Percentiles rank a stretch among this genome's conserved stretches.
These are phyloP conservation scores for Bimuria novae-zelandiae DNA, from an alignment of 2,329 filamentous ascomycete species.

Conservation along the genomic window DNA sequence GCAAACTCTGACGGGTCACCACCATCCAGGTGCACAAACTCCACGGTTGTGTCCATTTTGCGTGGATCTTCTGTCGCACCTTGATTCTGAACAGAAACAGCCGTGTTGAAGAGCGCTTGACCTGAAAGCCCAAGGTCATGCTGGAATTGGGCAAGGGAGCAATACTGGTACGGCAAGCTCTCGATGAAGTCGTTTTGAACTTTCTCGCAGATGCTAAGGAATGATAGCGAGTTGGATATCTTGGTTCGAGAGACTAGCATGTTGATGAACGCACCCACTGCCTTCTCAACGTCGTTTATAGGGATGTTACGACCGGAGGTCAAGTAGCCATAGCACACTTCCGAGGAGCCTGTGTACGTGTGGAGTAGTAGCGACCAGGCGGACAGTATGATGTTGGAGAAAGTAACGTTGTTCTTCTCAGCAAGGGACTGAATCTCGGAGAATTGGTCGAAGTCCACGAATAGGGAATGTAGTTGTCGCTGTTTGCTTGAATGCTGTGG, in stretches of 20 bases:
- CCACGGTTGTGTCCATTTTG: constrained; percentile 17
- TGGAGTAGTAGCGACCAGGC: constrained; percentile 40
- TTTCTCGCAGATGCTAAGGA: constrained; percentile 30
- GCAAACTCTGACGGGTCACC: constrained; percentile 41
- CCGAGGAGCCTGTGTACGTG: constrained; percentile 33
- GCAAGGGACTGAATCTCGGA: constrained; percentile 36
- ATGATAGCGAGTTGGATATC: constrained; percentile 18
- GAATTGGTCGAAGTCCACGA: constrained; percentile 36
- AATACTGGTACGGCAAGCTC: constrained; percentile 39
- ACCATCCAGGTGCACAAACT: constrained; percentile 36
- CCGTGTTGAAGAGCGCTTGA: constrained; percentile 53
- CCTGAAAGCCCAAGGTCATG: constrained; percentile 47
- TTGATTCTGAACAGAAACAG: constrained; percentile 45
- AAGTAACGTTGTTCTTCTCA: constrained; percentile 31
- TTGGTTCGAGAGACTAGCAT: constrained; percentile 41
- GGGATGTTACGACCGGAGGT: constrained; percentile 50
- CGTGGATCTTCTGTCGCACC: constrained; percentile 12
- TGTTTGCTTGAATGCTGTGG: constrained; percentile 28
- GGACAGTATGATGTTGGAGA: constrained; percentile 40
- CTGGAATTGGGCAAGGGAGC: constrained; percentile 52
- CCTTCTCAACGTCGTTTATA: constrained; percentile 51
- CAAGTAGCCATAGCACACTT: constrained; percentile 45
- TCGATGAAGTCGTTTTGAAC: constrained; percentile 40
- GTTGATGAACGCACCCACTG: constrained; percentile 54
- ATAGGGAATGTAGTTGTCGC: constrained; percentile 31